These are phyloP conservation scores for Kwoniella shandongensis DNA, from an alignment of 768 basidiomycete species.

Conservation along the genomic window DNA sequence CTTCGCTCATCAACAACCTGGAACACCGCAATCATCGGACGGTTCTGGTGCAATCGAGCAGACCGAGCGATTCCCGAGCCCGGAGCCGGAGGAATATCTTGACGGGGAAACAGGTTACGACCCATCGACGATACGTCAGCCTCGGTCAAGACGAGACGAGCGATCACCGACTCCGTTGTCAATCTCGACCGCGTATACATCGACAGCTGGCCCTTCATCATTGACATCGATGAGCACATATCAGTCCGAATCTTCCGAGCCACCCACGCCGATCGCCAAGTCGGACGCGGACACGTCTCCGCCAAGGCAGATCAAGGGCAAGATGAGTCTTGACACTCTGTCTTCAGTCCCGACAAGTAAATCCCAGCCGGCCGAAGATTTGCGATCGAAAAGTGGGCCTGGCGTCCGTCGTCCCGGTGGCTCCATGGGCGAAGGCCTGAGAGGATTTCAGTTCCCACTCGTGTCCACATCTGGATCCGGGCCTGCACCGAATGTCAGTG, in stretches of 20 bases:
- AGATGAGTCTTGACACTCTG: slow-evolving; percentile 33
- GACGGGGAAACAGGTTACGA: slow-evolving; percentile 14
- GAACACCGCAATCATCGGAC: slow-evolving; percentile 38
- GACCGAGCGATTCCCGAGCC: slow-evolving; percentile 27
- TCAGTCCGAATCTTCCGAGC: slow-evolving; percentile 1
- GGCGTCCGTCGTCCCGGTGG: slow-evolving; percentile 27
- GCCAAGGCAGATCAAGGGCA: slow-evolving; percentile 16
- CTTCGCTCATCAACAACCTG: slow-evolving; percentile 40
- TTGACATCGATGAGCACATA: neutral
- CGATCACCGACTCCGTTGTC: slow-evolving; percentile 2
- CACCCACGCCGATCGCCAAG: slow-evolving; percentile 12
- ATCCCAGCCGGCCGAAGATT: slow-evolving; percentile 23
- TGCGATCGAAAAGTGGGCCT: slow-evolving; percentile 12
- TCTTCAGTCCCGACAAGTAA: slow-evolving; percentile 30
- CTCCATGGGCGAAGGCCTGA: slow-evolving; percentile 39
- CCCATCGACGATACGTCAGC: slow-evolving; percentile 23
- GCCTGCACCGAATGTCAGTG: slow-evolving; percentile 4
- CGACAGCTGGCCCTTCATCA: neutral
- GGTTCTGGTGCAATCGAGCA: slow-evolving; percentile 30
- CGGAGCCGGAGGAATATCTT: slow-evolving; percentile 20
- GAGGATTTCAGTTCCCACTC: slow-evolving; percentile 48
- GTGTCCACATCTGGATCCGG: slow-evolving; percentile 20
- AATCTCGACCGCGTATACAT: neutral
- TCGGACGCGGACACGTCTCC: slow-evolving; percentile 5
- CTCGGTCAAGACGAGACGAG: neutral